These are phyloP conservation scores for Hyparrhenia diplandra DNA, from an alignment of 176 grass and related monocot genomes.

Conservation along the genomic window DNA sequence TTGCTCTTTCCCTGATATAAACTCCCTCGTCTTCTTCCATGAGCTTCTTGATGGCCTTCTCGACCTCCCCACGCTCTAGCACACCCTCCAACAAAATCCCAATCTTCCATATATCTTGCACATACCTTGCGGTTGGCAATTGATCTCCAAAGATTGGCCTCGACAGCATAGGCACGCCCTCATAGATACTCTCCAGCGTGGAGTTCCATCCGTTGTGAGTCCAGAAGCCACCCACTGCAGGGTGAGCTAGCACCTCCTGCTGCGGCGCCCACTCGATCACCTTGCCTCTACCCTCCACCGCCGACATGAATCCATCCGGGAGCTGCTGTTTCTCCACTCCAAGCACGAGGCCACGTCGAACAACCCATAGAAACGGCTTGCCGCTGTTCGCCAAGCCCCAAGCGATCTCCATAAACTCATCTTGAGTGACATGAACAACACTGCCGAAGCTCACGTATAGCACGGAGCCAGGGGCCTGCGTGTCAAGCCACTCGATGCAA, in stretches of 20 bases:
- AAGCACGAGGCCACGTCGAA: neutral
- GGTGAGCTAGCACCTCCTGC: slow-evolving; percentile 23
- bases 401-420: neutral
- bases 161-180: slow-evolving; percentile 25
- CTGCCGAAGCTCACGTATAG: slow-evolving; percentile 36
- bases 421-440: neutral
- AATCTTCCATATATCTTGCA: neutral
- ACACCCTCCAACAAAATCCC: neutral
- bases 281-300: neutral
- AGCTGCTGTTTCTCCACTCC: neutral
- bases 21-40: neutral
- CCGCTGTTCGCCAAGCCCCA: neutral
- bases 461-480: neutral
- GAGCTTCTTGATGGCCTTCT: neutral
- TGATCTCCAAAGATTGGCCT: slow-evolving; percentile 24
- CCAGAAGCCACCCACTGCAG: neutral
- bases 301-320: neutral
- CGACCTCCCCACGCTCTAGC: neutral
- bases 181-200: neutral
- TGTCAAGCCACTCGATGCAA: slow-evolving; percentile 21
- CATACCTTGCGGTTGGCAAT: neutral
- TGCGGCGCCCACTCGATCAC: slow-evolving; percentile 37
- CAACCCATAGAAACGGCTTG: slow-evolving; percentile 20
- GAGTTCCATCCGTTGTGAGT: slow-evolving; percentile 46
- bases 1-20: neutral